These are phyloP conservation scores for Citrus australasica DNA, from an alignment of 345 rosid genomes.

Conservation along the genomic window DNA sequence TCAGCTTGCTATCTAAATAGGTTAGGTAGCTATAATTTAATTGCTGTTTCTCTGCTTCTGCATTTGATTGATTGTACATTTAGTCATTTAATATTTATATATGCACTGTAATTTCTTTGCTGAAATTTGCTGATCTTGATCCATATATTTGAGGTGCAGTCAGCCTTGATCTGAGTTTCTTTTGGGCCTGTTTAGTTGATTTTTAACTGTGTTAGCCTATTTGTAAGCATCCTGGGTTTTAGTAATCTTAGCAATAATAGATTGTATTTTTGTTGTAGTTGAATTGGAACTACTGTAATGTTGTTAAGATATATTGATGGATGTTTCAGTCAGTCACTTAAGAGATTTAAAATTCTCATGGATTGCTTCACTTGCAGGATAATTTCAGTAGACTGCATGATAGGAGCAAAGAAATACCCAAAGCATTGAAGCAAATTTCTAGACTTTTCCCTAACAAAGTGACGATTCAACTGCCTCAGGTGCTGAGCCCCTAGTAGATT, in stretches of 20 bases:
- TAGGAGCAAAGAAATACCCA: conserved; percentile 83
- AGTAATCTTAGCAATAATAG: background rate
- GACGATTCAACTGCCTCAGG: conserved; percentile 97
- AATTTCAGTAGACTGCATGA: conserved; percentile 83
- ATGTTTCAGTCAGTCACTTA: background rate
- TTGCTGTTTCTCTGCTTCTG: background rate
- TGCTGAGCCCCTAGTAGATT: conserved; percentile 18
- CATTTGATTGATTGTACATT: background rate
- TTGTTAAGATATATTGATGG: background rate
- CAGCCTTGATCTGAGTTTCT: background rate
- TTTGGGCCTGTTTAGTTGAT: background rate
- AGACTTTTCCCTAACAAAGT: conserved; percentile 96
- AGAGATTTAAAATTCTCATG: background rate
- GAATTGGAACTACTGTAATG: background rate
- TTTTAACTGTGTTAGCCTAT: background rate
- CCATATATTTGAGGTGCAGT: background rate
- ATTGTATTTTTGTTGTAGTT: background rate
- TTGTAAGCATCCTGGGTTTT: background rate
- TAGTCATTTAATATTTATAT: background rate
- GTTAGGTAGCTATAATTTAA: background rate
- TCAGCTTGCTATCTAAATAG: background rate
- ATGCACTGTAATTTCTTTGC: background rate
- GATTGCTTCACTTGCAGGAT: conserved; percentile 56
- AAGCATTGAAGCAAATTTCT: conserved; percentile 83
- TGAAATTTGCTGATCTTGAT: background rate